These are phyloP conservation scores for Phytophthora crassamura DNA, from an alignment of 352 stramenopile species.

Conservation along the genomic window DNA sequence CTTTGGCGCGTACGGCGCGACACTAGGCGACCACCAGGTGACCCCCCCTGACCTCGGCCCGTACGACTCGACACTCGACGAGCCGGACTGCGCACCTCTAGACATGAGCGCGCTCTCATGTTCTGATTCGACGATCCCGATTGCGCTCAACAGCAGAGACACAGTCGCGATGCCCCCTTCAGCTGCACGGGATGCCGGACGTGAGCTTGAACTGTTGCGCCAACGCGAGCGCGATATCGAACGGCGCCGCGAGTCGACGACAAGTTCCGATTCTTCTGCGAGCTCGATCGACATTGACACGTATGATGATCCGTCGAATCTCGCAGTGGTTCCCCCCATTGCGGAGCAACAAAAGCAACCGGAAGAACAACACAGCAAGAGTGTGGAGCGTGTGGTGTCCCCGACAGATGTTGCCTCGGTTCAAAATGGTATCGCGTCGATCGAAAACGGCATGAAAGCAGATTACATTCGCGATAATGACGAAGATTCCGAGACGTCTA, in stretches of 20 bases:
- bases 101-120: constrained; percentile 43
- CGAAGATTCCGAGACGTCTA: constrained; percentile 49
- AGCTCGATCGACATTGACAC: constrained; percentile 79
- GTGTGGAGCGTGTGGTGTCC: not conserved
- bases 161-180: constrained; percentile 4
- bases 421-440: constrained; percentile 1
- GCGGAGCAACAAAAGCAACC: constrained; percentile 25
- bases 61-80: constrained; percentile 31
- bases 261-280: constrained; percentile 69
- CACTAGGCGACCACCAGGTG: constrained; percentile 26
- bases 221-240: constrained; percentile 30
- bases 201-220: constrained; percentile 21
- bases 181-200: constrained; percentile 15
- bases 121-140: constrained; percentile 29
- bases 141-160: constrained; percentile 28
- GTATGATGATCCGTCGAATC: constrained; percentile 39
- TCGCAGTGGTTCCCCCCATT: constrained; percentile 25
- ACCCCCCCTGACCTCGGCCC: constrained; percentile 28
- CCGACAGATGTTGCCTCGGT: not conserved
- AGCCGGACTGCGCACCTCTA: constrained; percentile 24
- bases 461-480: constrained; percentile 33
- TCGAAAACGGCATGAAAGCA: constrained; percentile 16
- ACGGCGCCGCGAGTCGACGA: constrained; percentile 36
- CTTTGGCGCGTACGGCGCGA: constrained; percentile 30
- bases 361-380: not conserved